Conservation (phyloP, 2,329 filamentous ascomycete species). For the Nemania sp. region DNA sequence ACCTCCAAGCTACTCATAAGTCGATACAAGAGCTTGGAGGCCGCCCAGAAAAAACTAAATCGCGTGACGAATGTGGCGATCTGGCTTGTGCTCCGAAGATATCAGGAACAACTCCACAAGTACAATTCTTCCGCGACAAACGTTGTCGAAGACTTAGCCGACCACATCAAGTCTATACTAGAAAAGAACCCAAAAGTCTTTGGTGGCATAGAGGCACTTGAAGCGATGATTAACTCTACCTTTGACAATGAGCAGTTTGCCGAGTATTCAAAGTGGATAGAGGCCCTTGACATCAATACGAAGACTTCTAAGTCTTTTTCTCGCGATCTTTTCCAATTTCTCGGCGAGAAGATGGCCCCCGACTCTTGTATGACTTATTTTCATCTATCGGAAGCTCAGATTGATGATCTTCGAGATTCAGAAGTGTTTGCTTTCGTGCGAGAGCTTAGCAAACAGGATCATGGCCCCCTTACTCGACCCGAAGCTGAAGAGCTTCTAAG, state of each 20-base stretch:
- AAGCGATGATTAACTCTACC: conserved; percentile 11
- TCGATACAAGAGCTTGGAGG: neutral
- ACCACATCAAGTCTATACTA: conserved; percentile 14
- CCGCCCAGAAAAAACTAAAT: conserved; percentile 4
- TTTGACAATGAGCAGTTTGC: neutral
- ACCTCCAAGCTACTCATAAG: neutral
- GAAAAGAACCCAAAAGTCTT: conserved; percentile 5
- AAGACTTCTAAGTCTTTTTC: conserved; percentile 4
- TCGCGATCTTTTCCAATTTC: neutral
- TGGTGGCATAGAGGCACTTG: conserved; percentile 15
- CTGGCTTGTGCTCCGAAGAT: conserved; percentile 23
- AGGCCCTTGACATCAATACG: neutral
- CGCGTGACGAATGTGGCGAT: conserved; percentile 13
- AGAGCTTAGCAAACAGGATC: conserved; percentile 1
- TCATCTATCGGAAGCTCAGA: neutral
- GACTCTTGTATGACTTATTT: conserved; percentile 15
- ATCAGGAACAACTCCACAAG: conserved; percentile 10
- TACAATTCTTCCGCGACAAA: conserved; percentile 19
- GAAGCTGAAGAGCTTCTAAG: neutral
- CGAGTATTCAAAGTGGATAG: neutral
- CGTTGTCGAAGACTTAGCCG: conserved; percentile 17
- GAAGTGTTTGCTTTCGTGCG: conserved; percentile 9
- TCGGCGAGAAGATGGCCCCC: neutral
- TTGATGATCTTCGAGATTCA: neutral
- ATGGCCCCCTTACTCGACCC: neutral